A percentile compares a stretch with the other conserved stretches of the same genome.
Evolutionary conservation across 2,329 filamentous ascomycete genomes (phyloP).

Genomic region (Coleophoma crateriformis): DNA sequence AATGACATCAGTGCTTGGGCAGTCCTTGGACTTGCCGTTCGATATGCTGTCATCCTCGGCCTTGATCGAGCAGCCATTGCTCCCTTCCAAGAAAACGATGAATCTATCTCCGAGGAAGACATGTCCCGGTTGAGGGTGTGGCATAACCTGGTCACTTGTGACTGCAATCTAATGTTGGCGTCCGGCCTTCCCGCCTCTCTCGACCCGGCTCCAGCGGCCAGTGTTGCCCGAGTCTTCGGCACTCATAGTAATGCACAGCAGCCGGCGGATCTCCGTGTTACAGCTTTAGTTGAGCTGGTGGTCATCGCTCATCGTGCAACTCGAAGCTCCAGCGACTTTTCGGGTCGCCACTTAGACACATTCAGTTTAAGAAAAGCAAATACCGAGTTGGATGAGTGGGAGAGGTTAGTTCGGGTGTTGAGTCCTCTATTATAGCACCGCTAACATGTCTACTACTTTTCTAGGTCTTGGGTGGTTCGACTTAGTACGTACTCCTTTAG

Average conservation of each 20-base stretch:
- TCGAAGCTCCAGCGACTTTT: slow-evolving; percentile 11
- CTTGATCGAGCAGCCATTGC: slow-evolving; percentile 9
- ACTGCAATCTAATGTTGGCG: slow-evolving; percentile 18
- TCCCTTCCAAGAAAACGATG: slow-evolving; percentile 5
- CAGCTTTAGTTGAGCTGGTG: slow-evolving; percentile 16
- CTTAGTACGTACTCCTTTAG: neutral
- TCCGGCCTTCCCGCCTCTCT: slow-evolving; percentile 17
- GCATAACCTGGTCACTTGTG: slow-evolving; percentile 19
- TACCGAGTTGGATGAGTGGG: slow-evolving; percentile 16
- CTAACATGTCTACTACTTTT: neutral
- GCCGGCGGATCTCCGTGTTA: slow-evolving; percentile 14
- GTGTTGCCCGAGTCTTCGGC: slow-evolving; percentile 10
- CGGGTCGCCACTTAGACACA: slow-evolving; percentile 11
- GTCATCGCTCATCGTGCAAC: slow-evolving; percentile 12
- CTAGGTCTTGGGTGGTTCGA: neutral
- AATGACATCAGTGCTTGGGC: slow-evolving; percentile 19
- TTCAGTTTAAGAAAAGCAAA: slow-evolving; percentile 10
- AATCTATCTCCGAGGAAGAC: slow-evolving; percentile 8
- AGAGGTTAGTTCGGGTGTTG: slow-evolving; percentile 9
- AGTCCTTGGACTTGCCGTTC: slow-evolving; percentile 16
- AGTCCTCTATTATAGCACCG: neutral
- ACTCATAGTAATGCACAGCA: slow-evolving; percentile 9
- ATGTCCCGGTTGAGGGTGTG: slow-evolving; percentile 13
- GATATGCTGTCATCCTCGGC: slow-evolving; percentile 15
- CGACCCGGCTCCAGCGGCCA: slow-evolving; percentile 10